phyloP scores from a whole-genome alignment of 495 filamentous ascomycete genomes.

The Xylaria castorea region DNA sequence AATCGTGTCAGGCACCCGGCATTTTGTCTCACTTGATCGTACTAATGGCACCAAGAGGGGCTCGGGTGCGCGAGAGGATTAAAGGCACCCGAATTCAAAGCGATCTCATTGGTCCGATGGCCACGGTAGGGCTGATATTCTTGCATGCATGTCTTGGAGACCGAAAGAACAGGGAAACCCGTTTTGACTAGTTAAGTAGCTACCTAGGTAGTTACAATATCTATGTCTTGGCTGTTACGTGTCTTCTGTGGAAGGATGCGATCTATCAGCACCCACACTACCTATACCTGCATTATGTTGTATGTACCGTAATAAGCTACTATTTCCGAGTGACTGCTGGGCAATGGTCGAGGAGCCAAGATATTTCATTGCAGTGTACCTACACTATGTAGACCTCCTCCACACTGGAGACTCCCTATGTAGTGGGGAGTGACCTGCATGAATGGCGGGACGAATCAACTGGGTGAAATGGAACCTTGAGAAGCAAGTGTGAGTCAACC shows the following conservation, averaged over 20 bases:
- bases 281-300: not conserved
- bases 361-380: not conserved
- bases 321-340: not conserved
- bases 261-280: not conserved
- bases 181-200: not conserved
- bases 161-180: not conserved
- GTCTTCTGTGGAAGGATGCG: conserved; percentile 2
- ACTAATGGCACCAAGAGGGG: conserved; percentile 16
- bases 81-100: conserved; percentile 12
- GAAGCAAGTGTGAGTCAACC: conserved; percentile 27
- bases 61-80: conserved; percentile 12
- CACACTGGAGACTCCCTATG: not conserved
- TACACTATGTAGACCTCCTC: not conserved
- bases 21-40: conserved; percentile 34
- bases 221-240: conserved; percentile 14
- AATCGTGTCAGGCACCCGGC: conserved; percentile 37
- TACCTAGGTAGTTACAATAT: not conserved
- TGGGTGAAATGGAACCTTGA: conserved; percentile 7
- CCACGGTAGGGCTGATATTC: conserved; percentile 16
- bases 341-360: conserved; percentile 4
- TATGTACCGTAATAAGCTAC: not conserved
- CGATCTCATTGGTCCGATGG: not conserved
- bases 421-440: not conserved
- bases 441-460: conserved; percentile 17
- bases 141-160: conserved; percentile 21